Evolutionary conservation across 176 grass and related monocot genomes (phyloP), one percentile per base, ranked within the genome.

Genomic region (Rhynchospora breviuscula): DNA sequence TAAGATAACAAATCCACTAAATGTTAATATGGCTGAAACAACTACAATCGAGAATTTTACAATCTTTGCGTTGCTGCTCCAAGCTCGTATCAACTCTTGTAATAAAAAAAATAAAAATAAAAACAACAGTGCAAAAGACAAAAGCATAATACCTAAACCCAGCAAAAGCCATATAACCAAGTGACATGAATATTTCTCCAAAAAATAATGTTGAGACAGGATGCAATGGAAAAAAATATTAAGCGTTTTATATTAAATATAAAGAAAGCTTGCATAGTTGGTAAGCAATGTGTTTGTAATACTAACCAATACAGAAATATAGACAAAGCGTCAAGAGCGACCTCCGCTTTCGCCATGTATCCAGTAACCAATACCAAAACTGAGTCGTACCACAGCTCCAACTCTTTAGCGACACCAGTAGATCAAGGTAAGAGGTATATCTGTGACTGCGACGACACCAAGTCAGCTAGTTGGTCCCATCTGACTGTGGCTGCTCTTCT

Each of bases 41-140:
- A 93, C 86, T 8, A 85, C 56, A 18, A 89, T 68, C 1, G 91
- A 88, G 78, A 93, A 93, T 87, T n/a, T 77, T 22, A 89, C 89
- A 0, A 87, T 52, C 83, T 81, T 91, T 17, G 91, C 79, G 74
- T 87, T 90, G 45, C 88, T 25, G 88, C 88, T 35, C 84, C 88
- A 46, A 89, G 79, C 35, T 89, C 88, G 12, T 89, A 31, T 79
- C 70, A 25, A 89, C 88, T 7, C 88, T 9, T 61, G 13, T 29
- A 29, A 29, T 29, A 29, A 29, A 29, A 29, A 29, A n/a, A n/a
- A n/a, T 67, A 25, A 63, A 63, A 4, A 13, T n/a, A n/a, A 63
- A 63, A n/a, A n/a, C n/a, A n/a, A 63, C 10, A 1, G 21, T 3
- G 21, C 10, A 63, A 65, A 14, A 17, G 53, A 56, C 15, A 56